Conservation (phyloP, 164 flowering plant genomes). For the Vitis amurensis region DNA sequence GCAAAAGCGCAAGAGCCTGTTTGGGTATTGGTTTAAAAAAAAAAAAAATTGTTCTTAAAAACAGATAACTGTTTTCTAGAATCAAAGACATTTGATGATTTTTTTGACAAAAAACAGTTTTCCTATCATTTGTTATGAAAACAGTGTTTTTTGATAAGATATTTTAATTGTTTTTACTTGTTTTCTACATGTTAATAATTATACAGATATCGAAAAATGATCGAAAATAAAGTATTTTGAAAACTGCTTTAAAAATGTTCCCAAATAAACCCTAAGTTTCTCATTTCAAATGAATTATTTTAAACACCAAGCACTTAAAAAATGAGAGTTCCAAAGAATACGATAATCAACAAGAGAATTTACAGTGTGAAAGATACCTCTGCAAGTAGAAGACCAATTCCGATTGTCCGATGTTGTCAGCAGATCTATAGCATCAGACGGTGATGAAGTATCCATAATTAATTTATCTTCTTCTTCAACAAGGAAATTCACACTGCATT, state of each 20-base stretch:
- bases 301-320: not conserved
- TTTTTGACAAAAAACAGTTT: too few relatives aligned
- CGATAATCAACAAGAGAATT: not conserved
- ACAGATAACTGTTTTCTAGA: too few relatives aligned
- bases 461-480: slow-evolving; percentile 67
- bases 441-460: slow-evolving; percentile 55
- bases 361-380: slow-evolving; percentile 55
- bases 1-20: too few relatives aligned
- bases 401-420: slow-evolving; percentile 75
- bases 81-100: too few relatives aligned
- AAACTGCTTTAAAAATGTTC: not conserved
- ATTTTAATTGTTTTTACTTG: not conserved
- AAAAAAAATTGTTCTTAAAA: too few relatives aligned
- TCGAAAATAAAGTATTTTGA: not conserved
- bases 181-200: too few relatives aligned
- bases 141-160: too few relatives aligned
- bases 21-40: too few relatives aligned
- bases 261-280: not conserved
- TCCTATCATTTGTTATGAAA: too few relatives aligned
- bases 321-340: not conserved
- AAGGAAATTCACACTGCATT: slow-evolving; percentile 70
- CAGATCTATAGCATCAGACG: slow-evolving; percentile 67
- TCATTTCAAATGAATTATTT: not conserved
- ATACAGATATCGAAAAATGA: too few relatives aligned
- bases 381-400: slow-evolving; percentile 74